Evolutionary conservation across 176 grass and related monocot genomes (phyloP).

Genomic region (Hyparrhenia diplandra): DNA sequence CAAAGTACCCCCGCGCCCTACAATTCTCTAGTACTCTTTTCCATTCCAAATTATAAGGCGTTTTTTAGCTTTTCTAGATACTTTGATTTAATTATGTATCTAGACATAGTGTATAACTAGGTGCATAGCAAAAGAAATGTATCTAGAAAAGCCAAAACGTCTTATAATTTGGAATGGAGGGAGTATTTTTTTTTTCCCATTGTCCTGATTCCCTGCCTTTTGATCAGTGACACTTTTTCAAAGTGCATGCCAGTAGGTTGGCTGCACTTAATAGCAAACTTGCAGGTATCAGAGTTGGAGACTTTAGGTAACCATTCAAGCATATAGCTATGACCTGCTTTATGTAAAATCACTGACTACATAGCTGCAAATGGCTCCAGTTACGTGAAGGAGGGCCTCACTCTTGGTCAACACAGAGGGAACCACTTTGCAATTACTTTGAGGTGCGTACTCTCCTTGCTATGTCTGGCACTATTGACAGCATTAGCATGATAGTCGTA

Average conservation of each 20-base stretch:
- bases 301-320: slow-evolving; percentile 72
- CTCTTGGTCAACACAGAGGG: slow-evolving; percentile 78
- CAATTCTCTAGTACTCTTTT: too few relatives aligned
- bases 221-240: slow-evolving; percentile 83
- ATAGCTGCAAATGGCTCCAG: slow-evolving; percentile 35
- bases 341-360: not conserved
- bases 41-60: too few relatives aligned
- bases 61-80: too few relatives aligned
- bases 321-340: slow-evolving; percentile 1
- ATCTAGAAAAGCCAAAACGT: too few relatives aligned
- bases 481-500: not conserved
- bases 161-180: too few relatives aligned
- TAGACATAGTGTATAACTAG: too few relatives aligned
- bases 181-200: not conserved
- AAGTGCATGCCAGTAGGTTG: slow-evolving; percentile 73
- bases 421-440: slow-evolving; percentile 88
- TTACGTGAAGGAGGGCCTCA: slow-evolving; percentile 77
- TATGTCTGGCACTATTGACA: not conserved
- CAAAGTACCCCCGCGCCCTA: not conserved
- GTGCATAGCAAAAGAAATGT: too few relatives aligned
- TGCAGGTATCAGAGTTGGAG: slow-evolving; percentile 75
- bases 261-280: slow-evolving; percentile 77
- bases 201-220: slow-evolving; percentile 23
- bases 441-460: slow-evolving; percentile 44
- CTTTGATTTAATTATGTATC: too few relatives aligned